Conservation (phyloP, 2,329 filamentous ascomycete species). For the Diaporthe sp. region DNA sequence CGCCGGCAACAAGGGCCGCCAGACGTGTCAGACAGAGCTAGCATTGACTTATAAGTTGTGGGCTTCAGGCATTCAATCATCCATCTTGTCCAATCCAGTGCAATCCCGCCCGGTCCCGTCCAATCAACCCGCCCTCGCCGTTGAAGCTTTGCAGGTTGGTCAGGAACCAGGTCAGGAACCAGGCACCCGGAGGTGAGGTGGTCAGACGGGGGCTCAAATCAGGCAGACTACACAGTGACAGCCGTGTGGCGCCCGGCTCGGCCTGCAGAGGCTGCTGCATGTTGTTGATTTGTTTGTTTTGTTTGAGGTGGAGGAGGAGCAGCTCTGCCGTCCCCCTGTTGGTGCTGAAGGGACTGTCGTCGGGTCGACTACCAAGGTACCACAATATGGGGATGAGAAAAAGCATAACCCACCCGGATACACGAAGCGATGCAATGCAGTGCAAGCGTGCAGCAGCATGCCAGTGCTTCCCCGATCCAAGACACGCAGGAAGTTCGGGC, state of each 20-base stretch:
- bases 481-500: conserved; percentile 8
- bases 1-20: neutral
- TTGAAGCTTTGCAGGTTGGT: conserved; percentile 21
- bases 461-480: conserved; percentile 20
- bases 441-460: conserved; percentile 10
- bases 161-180: conserved; percentile 31
- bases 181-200: conserved; percentile 10
- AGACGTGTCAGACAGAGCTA: neutral
- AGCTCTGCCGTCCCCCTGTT: neutral
- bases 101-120: neutral
- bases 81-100: neutral
- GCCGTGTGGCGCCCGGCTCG: conserved; percentile 7
- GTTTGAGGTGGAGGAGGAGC: neutral
- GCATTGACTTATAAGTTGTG: conserved; percentile 11
- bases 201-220: conserved; percentile 13
- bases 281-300: neutral
- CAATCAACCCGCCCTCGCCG: neutral
- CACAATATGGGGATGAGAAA: neutral
- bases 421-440: neutral
- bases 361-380: no score
- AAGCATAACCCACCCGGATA: neutral
- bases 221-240: neutral
- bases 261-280: neutral
- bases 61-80: conserved; percentile 2
- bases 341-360: neutral